These are phyloP conservation scores for Begonia fuchsioides DNA, from an alignment of 306 rosid genomes.

Conservation along the genomic window DNA sequence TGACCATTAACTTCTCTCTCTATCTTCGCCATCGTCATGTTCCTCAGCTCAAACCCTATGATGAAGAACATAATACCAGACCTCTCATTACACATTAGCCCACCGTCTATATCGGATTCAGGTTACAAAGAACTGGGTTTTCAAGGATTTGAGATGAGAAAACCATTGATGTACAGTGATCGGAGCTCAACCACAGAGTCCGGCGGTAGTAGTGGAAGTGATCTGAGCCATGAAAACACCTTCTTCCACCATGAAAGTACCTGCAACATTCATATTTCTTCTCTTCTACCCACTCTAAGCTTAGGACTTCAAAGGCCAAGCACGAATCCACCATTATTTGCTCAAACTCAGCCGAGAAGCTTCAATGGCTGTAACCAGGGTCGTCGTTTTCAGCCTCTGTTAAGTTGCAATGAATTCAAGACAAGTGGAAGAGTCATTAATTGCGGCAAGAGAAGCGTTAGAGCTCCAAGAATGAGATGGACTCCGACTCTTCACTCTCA, in stretches of 20 bases:
- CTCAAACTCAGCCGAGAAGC: slow-evolving; percentile 12
- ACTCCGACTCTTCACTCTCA: slow-evolving; percentile 84
- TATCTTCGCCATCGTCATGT: slow-evolving; percentile 13
- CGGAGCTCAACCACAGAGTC: slow-evolving; percentile 54
- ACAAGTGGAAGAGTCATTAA: slow-evolving; percentile 25
- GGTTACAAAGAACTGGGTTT: slow-evolving; percentile 2
- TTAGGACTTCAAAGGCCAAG: slow-evolving; percentile 27
- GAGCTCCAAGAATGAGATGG: slow-evolving; percentile 99
- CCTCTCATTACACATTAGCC: slow-evolving; percentile 75
- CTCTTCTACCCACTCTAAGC: slow-evolving; percentile 34
- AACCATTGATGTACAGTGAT: slow-evolving; percentile 9
- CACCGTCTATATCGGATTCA: slow-evolving; percentile 13
- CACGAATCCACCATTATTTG: background rate
- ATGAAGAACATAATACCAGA: slow-evolving; percentile 35
- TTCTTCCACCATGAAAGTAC: background rate
- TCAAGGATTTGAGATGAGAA: background rate
- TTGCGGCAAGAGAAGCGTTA: slow-evolving; percentile 41
- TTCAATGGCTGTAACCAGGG: slow-evolving; percentile 2
- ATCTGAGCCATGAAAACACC: slow-evolving; percentile 54
- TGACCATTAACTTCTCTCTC: background rate
- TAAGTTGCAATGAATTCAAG: slow-evolving; percentile 53
- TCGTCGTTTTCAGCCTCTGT: slow-evolving; percentile 17
- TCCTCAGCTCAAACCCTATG: slow-evolving; percentile 16
- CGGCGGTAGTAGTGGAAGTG: slow-evolving; percentile 49
- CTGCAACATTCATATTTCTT: slow-evolving; percentile 3